Percentiles rank a stretch among this genome's conserved stretches.
Evolutionary conservation across 768 basidiomycete genomes (phyloP).

Genomic region (Tricholoma terreum): DNA sequence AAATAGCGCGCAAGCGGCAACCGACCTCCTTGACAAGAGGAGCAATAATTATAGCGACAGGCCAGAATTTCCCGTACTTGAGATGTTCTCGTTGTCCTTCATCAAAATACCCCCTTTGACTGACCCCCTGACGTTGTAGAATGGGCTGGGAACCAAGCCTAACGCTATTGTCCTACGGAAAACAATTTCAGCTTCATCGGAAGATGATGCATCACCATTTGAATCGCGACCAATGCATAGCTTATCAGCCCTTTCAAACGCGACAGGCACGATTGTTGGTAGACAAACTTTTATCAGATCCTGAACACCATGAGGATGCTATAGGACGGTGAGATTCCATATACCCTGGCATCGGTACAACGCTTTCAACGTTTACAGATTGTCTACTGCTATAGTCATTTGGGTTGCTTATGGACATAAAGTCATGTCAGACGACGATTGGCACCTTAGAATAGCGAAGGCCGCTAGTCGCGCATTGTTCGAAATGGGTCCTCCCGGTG

Average conservation of each 20-base stretch:
- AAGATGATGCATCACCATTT: slow-evolving; percentile 12
- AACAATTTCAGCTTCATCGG: slow-evolving; percentile 4
- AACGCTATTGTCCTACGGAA: too few species aligned
- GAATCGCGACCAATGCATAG: not conserved
- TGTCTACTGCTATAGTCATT: slow-evolving; percentile 14
- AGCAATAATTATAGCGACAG: slow-evolving; percentile 12
- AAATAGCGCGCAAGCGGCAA: too few species aligned
- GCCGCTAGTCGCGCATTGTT: not conserved
- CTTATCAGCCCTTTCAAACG: slow-evolving; percentile 7
- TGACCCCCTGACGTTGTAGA: too few species aligned
- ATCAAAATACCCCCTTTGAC: not conserved
- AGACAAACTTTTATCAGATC: slow-evolving; percentile 22
- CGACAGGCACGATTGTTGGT: slow-evolving; percentile 29
- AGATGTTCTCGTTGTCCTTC: slow-evolving; percentile 8
- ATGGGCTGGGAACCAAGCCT: not conserved
- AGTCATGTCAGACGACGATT: slow-evolving; percentile 12
- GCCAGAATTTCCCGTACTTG: slow-evolving; percentile 3
- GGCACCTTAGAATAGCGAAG: too few species aligned
- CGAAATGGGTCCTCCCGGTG: slow-evolving; percentile 9
- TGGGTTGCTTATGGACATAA: slow-evolving; percentile 16
- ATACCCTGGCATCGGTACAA: too few species aligned
- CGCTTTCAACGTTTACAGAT: slow-evolving; percentile 5
- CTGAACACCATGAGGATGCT: too few species aligned
- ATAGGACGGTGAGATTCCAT: too few species aligned
- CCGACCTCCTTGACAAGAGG: slow-evolving; percentile 11